Base-by-base conservation (phyloP, 306 rosid species). In the Prunus mira region DNA sequence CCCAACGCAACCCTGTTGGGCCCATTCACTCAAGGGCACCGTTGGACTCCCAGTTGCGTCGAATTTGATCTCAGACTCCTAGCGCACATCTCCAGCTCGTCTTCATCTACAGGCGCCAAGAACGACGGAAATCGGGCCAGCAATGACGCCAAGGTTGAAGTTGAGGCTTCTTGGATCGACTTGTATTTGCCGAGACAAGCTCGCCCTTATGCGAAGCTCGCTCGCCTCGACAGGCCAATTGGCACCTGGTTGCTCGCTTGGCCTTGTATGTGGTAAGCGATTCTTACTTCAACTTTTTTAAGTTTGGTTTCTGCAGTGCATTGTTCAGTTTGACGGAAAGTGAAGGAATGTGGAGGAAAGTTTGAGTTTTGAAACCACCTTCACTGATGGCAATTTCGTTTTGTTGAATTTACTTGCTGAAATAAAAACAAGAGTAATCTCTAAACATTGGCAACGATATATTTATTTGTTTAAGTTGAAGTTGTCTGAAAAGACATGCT, bases 171-270 rank as follows among this genome's bases (percentile, higher is more conserved):
- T 76, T 90, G 98, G 98, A 85, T 95, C 71, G 88, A 85, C 55
- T 78, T 66, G 75, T 89, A 85, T 74, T 85, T 92, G 89, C 96
- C 92, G n/a, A 79, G 67, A 75, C 78, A 72, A 51, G 79, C 76
- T 78, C 93, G 78, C 64, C 97, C 97, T 49, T 95, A 86, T 85
- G 98, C 97, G 19, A 87, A 71, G 22, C 93, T 95, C 24, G 97
- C 98, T 56, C 98, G 97, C 71, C 97, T 92, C 6, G 97, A 95
- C 79, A 92, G 88, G 79, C 98, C 97, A 47, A 92, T 95, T 76
- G 97, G 98, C 66, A 92, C 96, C 38, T 95, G 97, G 98, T 75
- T 95, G 65, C 97, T 95, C 72, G 89, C 92, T 65, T 95, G 96
- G 98, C 98, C 97, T 56, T 95, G 96, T 82, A 78, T 95, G 80